phyloP scores from a whole-genome alignment of 2,329 filamentous ascomycete species.

The Orbilia javanica region DNA sequence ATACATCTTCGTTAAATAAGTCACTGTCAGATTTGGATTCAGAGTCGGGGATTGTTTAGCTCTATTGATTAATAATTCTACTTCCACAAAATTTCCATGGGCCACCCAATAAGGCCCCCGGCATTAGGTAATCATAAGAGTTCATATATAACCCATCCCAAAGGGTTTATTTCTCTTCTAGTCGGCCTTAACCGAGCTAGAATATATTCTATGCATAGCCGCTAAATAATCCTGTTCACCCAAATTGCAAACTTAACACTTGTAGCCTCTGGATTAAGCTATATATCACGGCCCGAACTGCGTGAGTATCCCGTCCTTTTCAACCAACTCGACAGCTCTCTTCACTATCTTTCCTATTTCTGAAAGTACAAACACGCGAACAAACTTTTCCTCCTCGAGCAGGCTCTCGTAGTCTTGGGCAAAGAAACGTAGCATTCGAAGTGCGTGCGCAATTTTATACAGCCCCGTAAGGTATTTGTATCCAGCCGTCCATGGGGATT shows the following conservation, averaged over 20 bases:
- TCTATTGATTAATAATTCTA: background rate
- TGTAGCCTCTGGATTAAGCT: background rate
- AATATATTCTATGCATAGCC: background rate
- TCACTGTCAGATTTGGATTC: background rate
- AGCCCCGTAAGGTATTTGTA: slow-evolving; percentile 40
- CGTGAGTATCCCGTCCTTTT: background rate
- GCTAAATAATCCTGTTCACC: background rate
- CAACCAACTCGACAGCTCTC: slow-evolving; percentile 16
- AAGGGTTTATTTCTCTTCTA: background rate
- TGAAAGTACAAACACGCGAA: slow-evolving; percentile 22
- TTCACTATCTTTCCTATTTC: slow-evolving; percentile 15
- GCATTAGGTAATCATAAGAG: background rate
- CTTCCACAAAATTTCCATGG: background rate
- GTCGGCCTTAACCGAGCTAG: background rate
- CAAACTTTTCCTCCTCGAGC: background rate
- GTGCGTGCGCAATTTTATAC: slow-evolving; percentile 28
- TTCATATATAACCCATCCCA: background rate
- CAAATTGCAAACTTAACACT: background rate
- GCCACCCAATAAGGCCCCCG: too few relatives aligned
- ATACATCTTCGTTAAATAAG: background rate
- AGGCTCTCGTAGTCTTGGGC: slow-evolving; percentile 11
- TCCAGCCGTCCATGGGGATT: slow-evolving; percentile 36
- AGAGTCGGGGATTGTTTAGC: background rate
- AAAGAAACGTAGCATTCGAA: slow-evolving; percentile 31
- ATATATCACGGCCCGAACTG: background rate